Percentiles rank a stretch among this genome's conserved stretches.
These are phyloP conservation scores for Tetradesmus lagerheimii DNA, from an alignment of 139 green algal genomes.

Conservation along the genomic window DNA sequence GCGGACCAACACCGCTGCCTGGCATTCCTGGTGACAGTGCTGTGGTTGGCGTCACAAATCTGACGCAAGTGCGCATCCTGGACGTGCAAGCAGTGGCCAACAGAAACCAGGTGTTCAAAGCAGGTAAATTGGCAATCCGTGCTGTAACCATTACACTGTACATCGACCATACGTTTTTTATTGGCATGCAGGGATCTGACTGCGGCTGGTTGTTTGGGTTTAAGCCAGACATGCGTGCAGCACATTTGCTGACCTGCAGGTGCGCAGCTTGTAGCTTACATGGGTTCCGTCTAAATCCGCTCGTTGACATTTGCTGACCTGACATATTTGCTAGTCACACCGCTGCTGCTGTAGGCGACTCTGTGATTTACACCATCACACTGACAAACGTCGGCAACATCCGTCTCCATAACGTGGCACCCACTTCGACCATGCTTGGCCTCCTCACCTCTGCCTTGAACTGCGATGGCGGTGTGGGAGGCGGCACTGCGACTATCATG, in stretches of 20 bases:
- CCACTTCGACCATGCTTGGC: background rate
- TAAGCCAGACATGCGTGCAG: no score
- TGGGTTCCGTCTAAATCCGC: no score
- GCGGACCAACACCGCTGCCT: background rate
- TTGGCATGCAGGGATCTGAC: no score
- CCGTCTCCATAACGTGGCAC: background rate
- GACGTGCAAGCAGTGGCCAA: background rate
- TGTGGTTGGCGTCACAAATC: background rate
- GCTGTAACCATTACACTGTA: no score
- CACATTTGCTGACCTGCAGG: background rate
- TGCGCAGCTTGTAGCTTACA: no score
- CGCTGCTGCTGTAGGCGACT: background rate
- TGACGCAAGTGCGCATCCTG: background rate
- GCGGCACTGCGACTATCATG: background rate
- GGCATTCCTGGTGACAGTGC: background rate
- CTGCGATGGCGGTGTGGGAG: background rate
- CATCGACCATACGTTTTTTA: no score
- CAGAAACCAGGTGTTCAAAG: background rate
- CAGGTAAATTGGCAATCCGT: background rate
- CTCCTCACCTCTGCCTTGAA: background rate
- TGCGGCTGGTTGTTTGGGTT: no score
- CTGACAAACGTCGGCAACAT: conserved; percentile 6
- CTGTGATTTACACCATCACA: background rate
- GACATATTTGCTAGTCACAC: background rate
- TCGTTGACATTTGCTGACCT: no score